phyloP scores from a whole-genome alignment of 1,139 yeast species.

The Magnusiomyces starmeri region DNA sequence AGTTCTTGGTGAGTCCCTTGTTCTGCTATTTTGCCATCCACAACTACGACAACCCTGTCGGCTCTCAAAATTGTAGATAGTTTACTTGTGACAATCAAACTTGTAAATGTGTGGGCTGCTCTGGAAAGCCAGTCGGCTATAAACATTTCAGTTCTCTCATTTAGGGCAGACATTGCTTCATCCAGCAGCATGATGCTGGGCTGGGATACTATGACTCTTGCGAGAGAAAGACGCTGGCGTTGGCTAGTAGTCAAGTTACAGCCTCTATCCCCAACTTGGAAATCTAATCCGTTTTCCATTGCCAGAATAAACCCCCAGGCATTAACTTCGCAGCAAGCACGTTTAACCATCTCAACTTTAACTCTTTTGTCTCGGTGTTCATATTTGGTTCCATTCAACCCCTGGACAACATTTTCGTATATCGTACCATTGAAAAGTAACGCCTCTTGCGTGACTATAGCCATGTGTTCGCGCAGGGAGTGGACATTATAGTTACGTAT shows the following conservation, averaged over 20 bases:
- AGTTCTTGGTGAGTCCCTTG: constrained; percentile 39
- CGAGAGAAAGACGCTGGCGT: constrained; percentile 82
- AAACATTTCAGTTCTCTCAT: constrained; percentile 53
- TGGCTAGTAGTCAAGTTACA: constrained; percentile 70
- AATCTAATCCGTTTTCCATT: constrained; percentile 42
- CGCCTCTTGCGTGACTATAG: constrained; percentile 88
- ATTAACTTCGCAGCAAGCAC: constrained; percentile 36
- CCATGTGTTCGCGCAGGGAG: constrained; percentile 64
- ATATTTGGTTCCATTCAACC: constrained; percentile 48
- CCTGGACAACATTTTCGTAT: constrained; percentile 71
- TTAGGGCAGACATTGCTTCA: constrained; percentile 73
- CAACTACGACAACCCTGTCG: constrained; percentile 40
- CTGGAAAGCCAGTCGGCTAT: constrained; percentile 45
- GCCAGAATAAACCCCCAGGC: constrained; percentile 38
- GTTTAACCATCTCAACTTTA: constrained; percentile 31
- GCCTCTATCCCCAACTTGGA: constrained; percentile 51
- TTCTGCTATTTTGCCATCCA: constrained; percentile 37
- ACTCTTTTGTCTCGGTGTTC: constrained; percentile 36
- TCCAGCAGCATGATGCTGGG: constrained; percentile 62
- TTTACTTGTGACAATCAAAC: constrained; percentile 66
- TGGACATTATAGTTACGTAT: constrained; percentile 57
- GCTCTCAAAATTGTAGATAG: constrained; percentile 59
- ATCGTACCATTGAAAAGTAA: constrained; percentile 74
- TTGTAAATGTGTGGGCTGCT: constrained; percentile 54
- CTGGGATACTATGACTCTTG: constrained; percentile 63